A percentile compares a stretch with the other conserved stretches of the same genome.
Evolutionary conservation across 345 rosid genomes (phyloP).

Genomic region (Camelina sativa): DNA sequence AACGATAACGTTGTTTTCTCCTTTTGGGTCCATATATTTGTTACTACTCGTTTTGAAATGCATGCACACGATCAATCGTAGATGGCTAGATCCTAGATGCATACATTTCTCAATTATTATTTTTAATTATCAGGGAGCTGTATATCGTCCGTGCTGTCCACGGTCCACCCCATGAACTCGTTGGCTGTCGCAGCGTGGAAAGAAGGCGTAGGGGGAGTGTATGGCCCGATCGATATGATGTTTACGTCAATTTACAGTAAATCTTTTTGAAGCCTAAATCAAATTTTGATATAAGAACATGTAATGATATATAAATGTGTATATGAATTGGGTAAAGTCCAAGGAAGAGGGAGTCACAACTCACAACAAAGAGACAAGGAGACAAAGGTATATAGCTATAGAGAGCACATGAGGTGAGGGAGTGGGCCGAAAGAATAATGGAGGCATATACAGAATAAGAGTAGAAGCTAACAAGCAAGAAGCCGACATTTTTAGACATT

Average conservation of each 20-base stretch:
- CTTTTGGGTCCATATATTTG: conserved; percentile 31
- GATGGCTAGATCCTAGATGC: neutral
- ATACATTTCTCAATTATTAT: conserved; percentile 22
- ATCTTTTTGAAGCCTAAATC: neutral
- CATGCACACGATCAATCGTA: conserved; percentile 29
- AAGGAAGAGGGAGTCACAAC: conserved; percentile 20
- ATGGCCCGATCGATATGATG: conserved; percentile 16
- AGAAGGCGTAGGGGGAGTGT: neutral
- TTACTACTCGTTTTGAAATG: conserved; percentile 26
- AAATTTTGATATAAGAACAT: conserved; percentile 2
- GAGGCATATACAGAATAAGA: conserved; percentile 9
- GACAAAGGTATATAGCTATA: conserved; percentile 7
- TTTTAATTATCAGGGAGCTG: conserved; percentile 16
- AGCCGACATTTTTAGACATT: conserved; percentile 2
- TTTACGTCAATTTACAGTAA: conserved; percentile 19
- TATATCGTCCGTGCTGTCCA: conserved; percentile 31
- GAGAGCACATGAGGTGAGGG: conserved; percentile 39
- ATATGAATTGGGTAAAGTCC: conserved; percentile 23
- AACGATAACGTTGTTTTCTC: conserved; percentile 20
- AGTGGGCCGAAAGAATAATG: conserved; percentile 31
- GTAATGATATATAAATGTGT: neutral
- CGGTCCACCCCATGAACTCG: conserved; percentile 30
- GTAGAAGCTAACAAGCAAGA: conserved; percentile 29
- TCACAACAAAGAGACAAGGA: conserved; percentile 33
- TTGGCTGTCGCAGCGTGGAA: conserved; percentile 4